Base-by-base conservation (phyloP, 805 yeast genomes). In the Diddensiella caesifluorescens region DNA sequence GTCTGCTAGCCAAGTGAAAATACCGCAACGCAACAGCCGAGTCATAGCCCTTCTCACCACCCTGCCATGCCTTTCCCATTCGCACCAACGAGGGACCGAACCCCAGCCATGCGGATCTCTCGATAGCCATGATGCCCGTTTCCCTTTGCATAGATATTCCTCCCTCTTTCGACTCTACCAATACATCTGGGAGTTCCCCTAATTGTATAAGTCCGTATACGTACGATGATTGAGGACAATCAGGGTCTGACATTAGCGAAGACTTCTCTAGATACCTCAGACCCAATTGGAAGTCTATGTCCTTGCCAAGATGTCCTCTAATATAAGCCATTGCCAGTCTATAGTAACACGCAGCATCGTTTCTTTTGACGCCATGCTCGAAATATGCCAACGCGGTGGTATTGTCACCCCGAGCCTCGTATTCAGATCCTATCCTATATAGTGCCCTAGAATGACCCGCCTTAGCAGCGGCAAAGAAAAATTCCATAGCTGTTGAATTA, bases 341-440 rank as follows among this genome's bases (percentile, higher is more conserved):
- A 45, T 62, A 67, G 30, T 54, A 49, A 33, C 69, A 67, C 9
- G 68, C 68, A 10, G 67, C 49, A 43, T 68, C 72, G 6, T 55
- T 48, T 4, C 48, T 42, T 22, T 51, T 52, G 12, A 63, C 61
- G 6, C 71, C 72, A 2, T 55, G 54, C 39, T 56, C 55, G 44
- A 57, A 63, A 22, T 61, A 57, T 12, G 51, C 50, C 10, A 62
- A 42, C 2, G 68, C 67, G 19, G 51, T 49, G 13, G 32, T 41
- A n/a, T 40, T 31, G 30, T 62, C 60, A 28, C 61, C 62, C 13
- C 56, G 51, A 3, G 50, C 41, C 39, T 65, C 69, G 22, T 59
- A 59, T 12, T 54, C 51, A 7, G 55, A 47, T 2, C 64, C 71
- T 21, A 66, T 46, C 3, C 67, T 52, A 44, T 63, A 67, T 49